phyloP scores from a whole-genome alignment of 2,329 filamentous ascomycete species.

The Trichophyton rubrum region DNA sequence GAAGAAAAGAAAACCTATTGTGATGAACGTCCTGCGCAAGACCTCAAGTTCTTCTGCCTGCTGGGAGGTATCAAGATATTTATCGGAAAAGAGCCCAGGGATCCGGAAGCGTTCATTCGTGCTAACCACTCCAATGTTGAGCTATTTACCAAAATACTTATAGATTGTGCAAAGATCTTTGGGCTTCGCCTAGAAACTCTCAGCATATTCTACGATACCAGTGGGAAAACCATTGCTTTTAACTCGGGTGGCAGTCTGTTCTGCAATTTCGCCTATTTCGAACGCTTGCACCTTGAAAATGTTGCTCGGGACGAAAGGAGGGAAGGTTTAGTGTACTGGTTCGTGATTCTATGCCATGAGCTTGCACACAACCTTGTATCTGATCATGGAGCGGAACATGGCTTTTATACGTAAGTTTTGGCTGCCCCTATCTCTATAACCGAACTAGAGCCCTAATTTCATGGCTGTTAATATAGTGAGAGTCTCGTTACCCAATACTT shows the following conservation, averaged over 20 bases:
- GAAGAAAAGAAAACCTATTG: slow-evolving; percentile 80
- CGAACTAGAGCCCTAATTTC: not conserved
- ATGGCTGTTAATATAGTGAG: slow-evolving; percentile 39
- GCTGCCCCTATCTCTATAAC: not conserved
- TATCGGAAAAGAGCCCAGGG: slow-evolving; percentile 43
- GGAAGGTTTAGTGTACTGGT: slow-evolving; percentile 78
- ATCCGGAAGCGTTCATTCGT: not conserved
- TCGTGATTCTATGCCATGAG: slow-evolving; percentile 90
- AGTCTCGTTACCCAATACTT: slow-evolving; percentile 70
- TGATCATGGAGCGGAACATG: slow-evolving; percentile 65
- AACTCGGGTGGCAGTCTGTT: slow-evolving; percentile 80
- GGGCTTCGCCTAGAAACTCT: slow-evolving; percentile 54
- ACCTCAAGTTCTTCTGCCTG: slow-evolving; percentile 59
- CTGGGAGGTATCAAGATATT: slow-evolving; percentile 64
- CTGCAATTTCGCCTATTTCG: slow-evolving; percentile 82
- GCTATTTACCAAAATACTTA: slow-evolving; percentile 55
- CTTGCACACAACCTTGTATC: slow-evolving; percentile 83
- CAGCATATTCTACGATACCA: slow-evolving; percentile 77
- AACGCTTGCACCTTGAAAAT: slow-evolving; percentile 56
- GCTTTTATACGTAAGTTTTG: slow-evolving; percentile 52
- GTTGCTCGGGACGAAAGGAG: slow-evolving; percentile 37
- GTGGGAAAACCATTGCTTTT: slow-evolving; percentile 78
- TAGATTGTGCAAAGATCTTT: slow-evolving; percentile 61
- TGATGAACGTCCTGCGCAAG: slow-evolving; percentile 60
- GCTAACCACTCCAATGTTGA: slow-evolving; percentile 42